Evolutionary conservation across 306 rosid genomes (phyloP).

Genomic region (Vigna mungo): DNA sequence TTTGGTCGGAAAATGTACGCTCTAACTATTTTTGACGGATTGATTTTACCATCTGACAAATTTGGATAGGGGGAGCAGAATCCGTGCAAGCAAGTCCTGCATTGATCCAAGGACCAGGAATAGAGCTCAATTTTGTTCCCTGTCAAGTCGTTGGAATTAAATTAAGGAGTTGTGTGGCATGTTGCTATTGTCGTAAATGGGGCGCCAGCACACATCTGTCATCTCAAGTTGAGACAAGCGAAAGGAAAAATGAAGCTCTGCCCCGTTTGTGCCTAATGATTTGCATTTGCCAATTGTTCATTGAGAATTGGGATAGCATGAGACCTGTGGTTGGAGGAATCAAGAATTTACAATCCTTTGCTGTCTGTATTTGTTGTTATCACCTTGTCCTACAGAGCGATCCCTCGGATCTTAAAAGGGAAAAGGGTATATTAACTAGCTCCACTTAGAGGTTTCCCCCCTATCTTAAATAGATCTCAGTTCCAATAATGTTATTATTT

Average conservation of each 20-base stretch:
- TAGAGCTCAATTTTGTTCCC: conserved; percentile 6
- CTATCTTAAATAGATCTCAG: not conserved
- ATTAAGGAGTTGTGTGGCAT: conserved; percentile 22
- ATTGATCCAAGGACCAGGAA: conserved; percentile 9
- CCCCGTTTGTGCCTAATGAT: conserved; percentile 1
- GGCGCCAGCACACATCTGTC: conserved; percentile 12
- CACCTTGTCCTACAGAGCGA: conserved; percentile 35
- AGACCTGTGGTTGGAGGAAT: conserved; percentile 11
- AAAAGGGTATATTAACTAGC: not conserved
- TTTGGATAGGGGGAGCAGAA: conserved; percentile 23
- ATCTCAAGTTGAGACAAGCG: conserved; percentile 30
- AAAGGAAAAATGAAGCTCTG: conserved; percentile 35
- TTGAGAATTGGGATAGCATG: conserved; percentile 1
- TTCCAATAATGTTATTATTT: conserved; percentile 5
- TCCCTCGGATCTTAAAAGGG: conserved; percentile 14
- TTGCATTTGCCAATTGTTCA: conserved; percentile 30
- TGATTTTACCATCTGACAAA: conserved; percentile 37
- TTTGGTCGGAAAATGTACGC: conserved; percentile 58
- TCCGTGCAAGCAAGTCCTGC: conserved; percentile 10
- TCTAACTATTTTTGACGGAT: conserved; percentile 40
- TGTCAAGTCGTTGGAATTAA: not conserved
- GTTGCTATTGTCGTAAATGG: conserved; percentile 26
- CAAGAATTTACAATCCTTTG: conserved; percentile 19
- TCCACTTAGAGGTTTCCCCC: no score
- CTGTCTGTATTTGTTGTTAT: conserved; percentile 13